Evolutionary conservation across 2,329 filamentous ascomycete species (phyloP), one percentile per base, ranked within the genome.

Genomic region (Cordyceps militaris): DNA sequence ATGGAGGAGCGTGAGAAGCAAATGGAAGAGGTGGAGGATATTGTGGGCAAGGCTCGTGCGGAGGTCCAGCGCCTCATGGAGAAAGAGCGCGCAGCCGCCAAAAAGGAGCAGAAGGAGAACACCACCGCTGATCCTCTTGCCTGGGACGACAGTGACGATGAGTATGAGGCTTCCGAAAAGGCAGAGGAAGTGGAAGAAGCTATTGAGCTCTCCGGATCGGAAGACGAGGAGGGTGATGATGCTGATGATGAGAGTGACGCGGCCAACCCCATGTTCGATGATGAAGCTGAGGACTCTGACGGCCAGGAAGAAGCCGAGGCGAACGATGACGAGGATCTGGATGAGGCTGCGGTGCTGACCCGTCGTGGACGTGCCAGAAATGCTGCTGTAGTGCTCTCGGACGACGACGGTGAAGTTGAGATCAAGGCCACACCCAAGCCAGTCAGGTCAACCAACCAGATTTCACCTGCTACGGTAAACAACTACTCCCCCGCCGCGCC

Each of bases 1-100:
- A 84, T 86, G 2, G 93, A 97, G 71, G 92, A 99, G 70, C 84
- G 89, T 21, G 88, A 92, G 67, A 83, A 84, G 34, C 88, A 96
- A 68, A 84, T 91, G 70, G 85, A 88, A 58, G 85, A 92, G 59
- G 84, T 96, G 13, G 94, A 97, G 64, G 88, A 97, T 66, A 81
- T 97, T 60, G 83, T 97, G 26, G 87, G 93, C 49, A 91, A 87
- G 65, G 93, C 92, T 21, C 81, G 91, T 58, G 79, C 85, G 61
- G 90, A 97, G 68, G 92, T 87, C 2, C 82, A 88, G 46, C 57
- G 56, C 23, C 32, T 97, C 51, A 87, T 86, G 71, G 84, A 87
- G 65, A 78, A 84, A 50, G 94, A 99, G 73, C 85, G 85, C 62
- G 86, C 82, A 28, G 85, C 83, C 46, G 84, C 84, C 0, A 93